Evolutionary conservation across 2,329 filamentous ascomycete genomes (phyloP).

Genomic region (Trichoderma endophyticum): DNA sequence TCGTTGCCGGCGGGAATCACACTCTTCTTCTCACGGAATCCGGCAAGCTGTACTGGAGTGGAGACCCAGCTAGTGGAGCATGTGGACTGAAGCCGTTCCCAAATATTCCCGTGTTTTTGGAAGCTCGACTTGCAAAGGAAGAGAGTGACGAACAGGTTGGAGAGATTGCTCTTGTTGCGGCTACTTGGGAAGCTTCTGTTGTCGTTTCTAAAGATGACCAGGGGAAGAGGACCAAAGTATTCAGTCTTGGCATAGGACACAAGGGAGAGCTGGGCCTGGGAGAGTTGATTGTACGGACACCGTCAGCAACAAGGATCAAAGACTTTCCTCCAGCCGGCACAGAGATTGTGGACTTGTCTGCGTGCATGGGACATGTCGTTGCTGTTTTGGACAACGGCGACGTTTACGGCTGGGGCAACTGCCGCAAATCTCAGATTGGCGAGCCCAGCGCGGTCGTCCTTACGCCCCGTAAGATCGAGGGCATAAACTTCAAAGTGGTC

Average conservation of each 20-base stretch:
- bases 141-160: constrained; percentile 30
- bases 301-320: constrained; percentile 48
- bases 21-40: constrained; percentile 66
- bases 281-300: constrained; percentile 46
- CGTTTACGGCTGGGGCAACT: constrained; percentile 85
- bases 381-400: constrained; percentile 70
- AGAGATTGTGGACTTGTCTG: constrained; percentile 62
- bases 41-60: constrained; percentile 62
- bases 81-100: constrained; percentile 44
- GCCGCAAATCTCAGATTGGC: constrained; percentile 81
- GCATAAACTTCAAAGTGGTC: constrained; percentile 58
- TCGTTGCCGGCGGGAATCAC: constrained; percentile 77
- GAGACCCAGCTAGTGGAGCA: constrained; percentile 54
- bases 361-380: constrained; percentile 75
- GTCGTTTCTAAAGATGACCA: constrained; percentile 50
- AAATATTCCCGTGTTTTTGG: constrained; percentile 38
- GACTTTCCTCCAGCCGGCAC: constrained; percentile 62
- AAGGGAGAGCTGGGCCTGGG: constrained; percentile 73
- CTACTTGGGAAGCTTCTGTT: constrained; percentile 75
- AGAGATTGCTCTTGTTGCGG: constrained; percentile 50
- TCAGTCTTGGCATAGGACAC: constrained; percentile 61
- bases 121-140: constrained; percentile 35
- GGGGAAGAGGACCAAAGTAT: constrained; percentile 49
- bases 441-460: constrained; percentile 51
- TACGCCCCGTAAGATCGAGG: constrained; percentile 59